Percentiles rank a stretch among this genome's conserved stretches.
Evolutionary conservation across 352 stramenopile genomes (phyloP).

Genomic region (Pythium aphanidermatum): DNA sequence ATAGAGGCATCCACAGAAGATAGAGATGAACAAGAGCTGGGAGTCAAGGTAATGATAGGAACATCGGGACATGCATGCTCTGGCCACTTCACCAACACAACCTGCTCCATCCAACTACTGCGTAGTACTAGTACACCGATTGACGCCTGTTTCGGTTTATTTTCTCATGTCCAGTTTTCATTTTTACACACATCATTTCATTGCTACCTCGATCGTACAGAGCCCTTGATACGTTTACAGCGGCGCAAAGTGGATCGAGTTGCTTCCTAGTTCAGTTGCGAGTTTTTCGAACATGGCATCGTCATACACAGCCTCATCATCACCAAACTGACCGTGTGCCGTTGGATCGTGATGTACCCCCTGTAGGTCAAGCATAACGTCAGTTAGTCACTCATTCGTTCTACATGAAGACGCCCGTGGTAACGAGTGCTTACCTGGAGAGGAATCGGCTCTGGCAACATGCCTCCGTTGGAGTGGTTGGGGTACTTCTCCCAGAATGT

Average conservation of each 20-base stretch:
- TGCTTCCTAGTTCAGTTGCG: constrained; percentile 30
- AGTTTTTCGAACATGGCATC: constrained; percentile 40
- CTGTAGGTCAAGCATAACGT: constrained; percentile 10
- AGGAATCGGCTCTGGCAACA: constrained; percentile 26
- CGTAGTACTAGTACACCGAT: too few relatives aligned
- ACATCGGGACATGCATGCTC: too few relatives aligned
- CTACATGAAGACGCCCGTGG: constrained; percentile 1
- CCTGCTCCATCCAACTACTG: too few relatives aligned
- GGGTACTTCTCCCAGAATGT: constrained; percentile 41
- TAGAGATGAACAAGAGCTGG: too few relatives aligned
- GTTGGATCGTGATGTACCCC: constrained; percentile 23
- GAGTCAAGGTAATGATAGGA: too few relatives aligned
- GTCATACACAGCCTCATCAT: constrained; percentile 32
- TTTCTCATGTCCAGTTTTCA: too few relatives aligned
- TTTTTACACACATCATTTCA: too few relatives aligned
- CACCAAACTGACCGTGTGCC: constrained; percentile 12
- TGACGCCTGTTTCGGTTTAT: too few relatives aligned
- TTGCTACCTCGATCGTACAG: too few relatives aligned
- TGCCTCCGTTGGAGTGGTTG: constrained; percentile 24
- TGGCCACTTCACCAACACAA: too few relatives aligned
- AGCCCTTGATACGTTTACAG: constrained; percentile 27
- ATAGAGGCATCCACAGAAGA: too few relatives aligned
- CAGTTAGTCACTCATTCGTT: not conserved
- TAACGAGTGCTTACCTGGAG: constrained; percentile 9
- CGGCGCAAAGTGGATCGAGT: constrained; percentile 36